A percentile compares a stretch with the other conserved stretches of the same genome.
Evolutionary conservation across 202 grass and related monocot species (phyloP).

Genomic region (Cymbopogon flexuosus): DNA sequence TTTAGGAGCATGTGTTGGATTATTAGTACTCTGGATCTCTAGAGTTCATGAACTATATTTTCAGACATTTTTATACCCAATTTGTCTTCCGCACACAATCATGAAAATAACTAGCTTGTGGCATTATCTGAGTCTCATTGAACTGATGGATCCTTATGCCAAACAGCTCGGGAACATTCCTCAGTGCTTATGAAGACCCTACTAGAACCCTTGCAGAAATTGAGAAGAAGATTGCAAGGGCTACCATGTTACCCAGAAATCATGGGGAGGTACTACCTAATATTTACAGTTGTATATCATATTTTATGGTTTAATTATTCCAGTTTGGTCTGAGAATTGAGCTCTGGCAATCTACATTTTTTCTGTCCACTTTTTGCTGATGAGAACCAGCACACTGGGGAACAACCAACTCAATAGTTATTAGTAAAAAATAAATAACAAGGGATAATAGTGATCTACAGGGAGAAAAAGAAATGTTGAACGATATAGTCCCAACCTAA

Average conservation of each 20-base stretch:
- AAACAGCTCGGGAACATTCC: slow-evolving; percentile 92
- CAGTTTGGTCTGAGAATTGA: neutral
- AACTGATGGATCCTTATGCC: slow-evolving; percentile 23
- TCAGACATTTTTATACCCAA: neutral
- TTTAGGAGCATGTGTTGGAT: neutral
- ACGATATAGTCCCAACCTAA: neutral
- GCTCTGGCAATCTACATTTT: neutral
- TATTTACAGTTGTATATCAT: neutral
- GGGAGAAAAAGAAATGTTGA: neutral
- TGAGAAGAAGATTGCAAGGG: slow-evolving; percentile 87
- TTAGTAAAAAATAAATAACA: neutral
- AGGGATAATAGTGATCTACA: neutral
- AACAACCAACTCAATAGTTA: neutral
- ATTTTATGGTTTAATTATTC: slow-evolving; percentile 1
- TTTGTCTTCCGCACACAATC: neutral
- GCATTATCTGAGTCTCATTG: neutral
- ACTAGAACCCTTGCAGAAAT: slow-evolving; percentile 63
- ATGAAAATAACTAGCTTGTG: neutral
- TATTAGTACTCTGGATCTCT: neutral
- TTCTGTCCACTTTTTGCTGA: neutral
- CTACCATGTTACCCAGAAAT: slow-evolving; percentile 68
- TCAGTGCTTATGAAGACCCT: slow-evolving; percentile 77
- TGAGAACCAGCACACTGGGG: neutral
- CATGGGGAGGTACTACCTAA: slow-evolving; percentile 76
- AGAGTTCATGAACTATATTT: neutral